Evolutionary conservation across 2,329 filamentous ascomycete genomes (phyloP), one percentile per base, ranked within the genome.

Genomic region (Aspergillus costaricaensis): DNA sequence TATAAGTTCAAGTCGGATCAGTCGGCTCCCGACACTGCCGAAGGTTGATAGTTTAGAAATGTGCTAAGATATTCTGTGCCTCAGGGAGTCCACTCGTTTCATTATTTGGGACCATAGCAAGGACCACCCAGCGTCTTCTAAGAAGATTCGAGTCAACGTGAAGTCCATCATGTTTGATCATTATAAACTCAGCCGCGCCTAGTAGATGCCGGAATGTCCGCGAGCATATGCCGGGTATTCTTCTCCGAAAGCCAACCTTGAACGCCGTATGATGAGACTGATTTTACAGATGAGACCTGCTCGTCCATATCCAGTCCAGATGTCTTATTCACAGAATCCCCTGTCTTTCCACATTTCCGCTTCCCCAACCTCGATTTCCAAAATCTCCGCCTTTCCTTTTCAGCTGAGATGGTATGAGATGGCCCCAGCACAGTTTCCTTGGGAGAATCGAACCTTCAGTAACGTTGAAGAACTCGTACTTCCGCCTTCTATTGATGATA

Each of bases 251-350:
- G 32, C 19, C 25, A 32, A 32, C 49, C 19, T 55, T 41, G 27
- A 59, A 48, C 62, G 50, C 44, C 54, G 47, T 57, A 15, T 23
- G 41, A 38, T 43, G 15, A 25, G 6, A 47, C 50, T 23, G 53
- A 23, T 14, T 10, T 32, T 30, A n/a, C 47, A 27, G 9, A 59
- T 58, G 59, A 65, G 58, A 47, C 64, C 58, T 38, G 60, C 62
- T 64, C 58, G 61, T 55, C 38, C 19, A 30, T 19, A 41, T 21
- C 19, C 19, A 21, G 36, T 25, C 12, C n/a, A 41, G 14, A 38
- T 17, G 23, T 27, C n/a, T 12, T 49, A 41, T 55, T 27, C 17
- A 39, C 50, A 39, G 19, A 23, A 19, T 27, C 7, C 15, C 59
- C 49, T 32, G 5, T 30, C 25, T 25, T 39, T 50, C 49, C 47